phyloP scores from a whole-genome alignment of 176 grass and related monocot species.

The Paspalum vaginatum region DNA sequence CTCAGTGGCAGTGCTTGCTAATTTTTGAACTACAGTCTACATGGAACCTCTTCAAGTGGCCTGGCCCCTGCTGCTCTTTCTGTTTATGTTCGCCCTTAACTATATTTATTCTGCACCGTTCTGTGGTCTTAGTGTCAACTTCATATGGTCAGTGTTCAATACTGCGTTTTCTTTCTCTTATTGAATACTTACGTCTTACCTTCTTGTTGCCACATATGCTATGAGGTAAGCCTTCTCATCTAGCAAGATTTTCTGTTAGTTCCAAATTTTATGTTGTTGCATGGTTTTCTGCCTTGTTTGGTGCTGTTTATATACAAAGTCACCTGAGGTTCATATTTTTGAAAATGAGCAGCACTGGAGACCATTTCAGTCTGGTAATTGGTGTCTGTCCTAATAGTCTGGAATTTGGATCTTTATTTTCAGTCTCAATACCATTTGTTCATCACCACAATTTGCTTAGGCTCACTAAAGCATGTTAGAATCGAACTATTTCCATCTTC shows the following conservation, averaged over 20 bases:
- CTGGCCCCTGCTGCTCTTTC: not conserved
- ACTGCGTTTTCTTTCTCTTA: not conserved
- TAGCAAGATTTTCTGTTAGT: not conserved
- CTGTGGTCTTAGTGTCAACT: not conserved
- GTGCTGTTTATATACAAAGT: not conserved
- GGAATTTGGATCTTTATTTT: not conserved
- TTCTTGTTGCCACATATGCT: not conserved
- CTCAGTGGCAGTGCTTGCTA: not conserved
- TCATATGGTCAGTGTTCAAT: not conserved
- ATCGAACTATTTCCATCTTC: not conserved
- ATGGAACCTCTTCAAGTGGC: not conserved
- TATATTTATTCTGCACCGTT: not conserved
- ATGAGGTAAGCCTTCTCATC: not conserved
- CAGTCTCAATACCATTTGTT: not conserved
- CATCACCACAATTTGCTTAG: not conserved
- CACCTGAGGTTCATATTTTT: not conserved
- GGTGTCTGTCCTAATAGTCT: not conserved
- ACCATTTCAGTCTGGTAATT: not conserved
- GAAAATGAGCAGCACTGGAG: not conserved
- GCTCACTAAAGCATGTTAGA: not conserved
- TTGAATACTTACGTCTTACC: not conserved
- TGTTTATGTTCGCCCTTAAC: not conserved
- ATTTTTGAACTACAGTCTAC: slow-evolving; percentile 3
- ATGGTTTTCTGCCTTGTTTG: not conserved
- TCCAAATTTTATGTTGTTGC: no score